Evolutionary conservation across 192 early-diverging fungal genomes (phyloP), one percentile per base, ranked within the genome.

Genomic region (Coemansia sp.): DNA sequence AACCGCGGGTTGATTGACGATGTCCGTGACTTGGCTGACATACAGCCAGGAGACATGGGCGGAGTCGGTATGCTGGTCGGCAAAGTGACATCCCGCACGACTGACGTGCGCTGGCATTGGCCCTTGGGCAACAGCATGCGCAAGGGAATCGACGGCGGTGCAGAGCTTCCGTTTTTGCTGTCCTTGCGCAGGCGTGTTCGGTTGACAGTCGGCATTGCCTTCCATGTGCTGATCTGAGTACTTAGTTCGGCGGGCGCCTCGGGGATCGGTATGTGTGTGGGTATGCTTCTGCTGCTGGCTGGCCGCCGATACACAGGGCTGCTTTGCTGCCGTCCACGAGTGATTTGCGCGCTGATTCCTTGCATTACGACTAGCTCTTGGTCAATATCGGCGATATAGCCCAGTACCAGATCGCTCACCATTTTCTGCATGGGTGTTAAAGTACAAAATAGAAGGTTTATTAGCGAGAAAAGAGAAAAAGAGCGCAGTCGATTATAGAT

Each of bases 331-430:
- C 67, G 50, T 6, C 57, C 54, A 38, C 78, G 78, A 4, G 47
- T 59, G 17, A 68, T 60, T 39, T 81, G 78, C 2, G 78, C 78
- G 6, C 69, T 59, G 29, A 75, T 81, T 9, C 78, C 78, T 45
- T 75, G 73, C 60, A 69, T 12, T 35, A 81, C 53, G 16, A 81
- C 45, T 55, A 81, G 69, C 38, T 75, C 78, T 23, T 61, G 65
- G 35, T 81, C 72, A 16, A 72, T 75, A 7, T 65, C 72, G 7
- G 67, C 60, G 7, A 73, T 61, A 41, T 73, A 69, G 12, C 51
- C 65, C 16, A 79, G 39, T 11, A 57, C 39, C 9, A 75, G 61
- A 10, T 58, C 60, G 26, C 59, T 31, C 59, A 69, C 65, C 11
- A 3, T 49, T 19, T 60, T 12, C 14, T 59, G 37, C 31, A 22